These are phyloP conservation scores for Keithomyces neogunnii DNA, from an alignment of 2,329 filamentous ascomycete genomes.

Conservation along the genomic window DNA sequence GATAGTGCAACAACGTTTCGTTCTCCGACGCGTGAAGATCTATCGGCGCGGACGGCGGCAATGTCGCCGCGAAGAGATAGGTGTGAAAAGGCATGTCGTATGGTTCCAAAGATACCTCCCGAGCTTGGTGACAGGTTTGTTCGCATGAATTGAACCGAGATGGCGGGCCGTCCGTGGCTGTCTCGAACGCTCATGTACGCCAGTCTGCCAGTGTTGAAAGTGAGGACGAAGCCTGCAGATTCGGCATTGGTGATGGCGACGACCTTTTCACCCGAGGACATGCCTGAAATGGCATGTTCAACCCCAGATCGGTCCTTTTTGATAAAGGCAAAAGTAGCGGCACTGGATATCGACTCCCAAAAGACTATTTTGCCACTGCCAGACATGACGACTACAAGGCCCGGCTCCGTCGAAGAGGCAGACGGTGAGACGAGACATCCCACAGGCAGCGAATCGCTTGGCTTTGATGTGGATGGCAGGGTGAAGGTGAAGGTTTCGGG, in stretches of 20 bases:
- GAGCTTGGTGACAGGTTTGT: slow-evolving; percentile 46
- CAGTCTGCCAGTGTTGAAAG: slow-evolving; percentile 76
- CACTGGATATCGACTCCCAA: slow-evolving; percentile 91
- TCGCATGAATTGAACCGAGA: slow-evolving; percentile 70
- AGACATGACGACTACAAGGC: slow-evolving; percentile 79
- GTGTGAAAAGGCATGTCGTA: slow-evolving; percentile 67
- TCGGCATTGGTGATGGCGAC: slow-evolving; percentile 76
- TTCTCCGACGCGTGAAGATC: slow-evolving; percentile 67
- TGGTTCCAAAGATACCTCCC: slow-evolving; percentile 69
- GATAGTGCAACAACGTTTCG: slow-evolving; percentile 77
- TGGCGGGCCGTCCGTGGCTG: slow-evolving; percentile 72
- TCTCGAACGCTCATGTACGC: slow-evolving; percentile 84
- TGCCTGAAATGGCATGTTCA: slow-evolving; percentile 62
- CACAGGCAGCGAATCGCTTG: slow-evolving; percentile 66
- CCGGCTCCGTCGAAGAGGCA: slow-evolving; percentile 69
- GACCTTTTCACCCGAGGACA: slow-evolving; percentile 72
- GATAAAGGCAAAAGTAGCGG: slow-evolving; percentile 74
- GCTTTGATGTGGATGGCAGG: slow-evolving; percentile 63
- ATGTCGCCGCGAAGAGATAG: slow-evolving; percentile 67
- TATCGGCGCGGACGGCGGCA: slow-evolving; percentile 68
- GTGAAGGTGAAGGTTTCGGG: slow-evolving; percentile 74
- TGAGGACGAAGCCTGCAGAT: slow-evolving; percentile 74
- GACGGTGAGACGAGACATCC: slow-evolving; percentile 76
- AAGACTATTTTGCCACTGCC: slow-evolving; percentile 79
- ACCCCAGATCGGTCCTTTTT: slow-evolving; percentile 74